Base-by-base conservation (phyloP, 805 yeast genomes). In the Candida insectorum region DNA sequence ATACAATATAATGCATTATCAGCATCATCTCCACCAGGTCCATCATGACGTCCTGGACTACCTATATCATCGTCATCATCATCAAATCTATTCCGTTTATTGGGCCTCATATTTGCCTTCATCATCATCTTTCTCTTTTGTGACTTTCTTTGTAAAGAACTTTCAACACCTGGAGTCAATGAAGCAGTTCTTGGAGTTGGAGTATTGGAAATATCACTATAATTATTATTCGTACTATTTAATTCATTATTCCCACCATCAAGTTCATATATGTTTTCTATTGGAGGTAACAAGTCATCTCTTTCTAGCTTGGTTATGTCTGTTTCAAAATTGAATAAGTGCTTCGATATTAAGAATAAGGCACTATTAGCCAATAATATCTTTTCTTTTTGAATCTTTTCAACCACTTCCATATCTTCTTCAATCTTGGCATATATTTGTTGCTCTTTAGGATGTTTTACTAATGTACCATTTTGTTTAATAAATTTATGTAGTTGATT, bases 331-430 rank as follows among this genome's bases (percentile, higher is more conserved):
- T 74, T 74, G 33, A 69, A 68, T 39, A 88, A 64, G 54, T 91
- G 95, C 51, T 84, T 83, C 2, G 88, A 62, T 3, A 91, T 76
- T 20, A 84, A 56, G 52, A 81, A 84, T 29, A 91, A 66, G 3
- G 95, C 89, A 1, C 95, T 87, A 51, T 86, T 85, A 4, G 96
- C 85, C 24, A 88, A 58, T 9, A 81, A 61, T 30, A 82, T 75
- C 60, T 93, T 91, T 39, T 85, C 93, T 40, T 76, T 73, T 53
- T 91, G 97, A 24, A 86, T 47, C 33, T 64, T 65, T 33, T 73
- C 66, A 5, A 82, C 79, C 28, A 67, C 61, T 23, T 69, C 70
- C 63, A 81, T 75, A 36, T 83, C 91, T 27, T 81, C 82, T 28
- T 75, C 71, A 6, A 89, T 82, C 47, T 80, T 81, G 17, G 75